phyloP scores from a whole-genome alignment of 352 stramenopile genomes.

The Aphanomyces astaci region DNA sequence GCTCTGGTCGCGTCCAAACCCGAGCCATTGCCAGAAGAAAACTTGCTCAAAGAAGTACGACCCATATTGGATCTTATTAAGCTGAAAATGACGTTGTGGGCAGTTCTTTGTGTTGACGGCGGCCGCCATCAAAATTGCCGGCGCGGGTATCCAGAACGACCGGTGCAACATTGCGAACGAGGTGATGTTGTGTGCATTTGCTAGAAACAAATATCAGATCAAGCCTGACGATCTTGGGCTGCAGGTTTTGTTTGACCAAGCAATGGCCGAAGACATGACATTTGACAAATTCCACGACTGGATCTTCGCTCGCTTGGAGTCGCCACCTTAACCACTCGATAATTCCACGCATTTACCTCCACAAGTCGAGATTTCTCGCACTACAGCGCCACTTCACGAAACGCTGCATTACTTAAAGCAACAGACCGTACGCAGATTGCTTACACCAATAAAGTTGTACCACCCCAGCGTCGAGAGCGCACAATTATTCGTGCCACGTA shows the following conservation, averaged over 20 bases:
- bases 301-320: constrained; percentile 39
- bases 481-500: no score
- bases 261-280: constrained; percentile 38
- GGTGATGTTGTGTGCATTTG: constrained; percentile 14
- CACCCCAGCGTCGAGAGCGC: no score
- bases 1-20: constrained; percentile 1
- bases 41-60: constrained; percentile 20
- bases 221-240: background rate
- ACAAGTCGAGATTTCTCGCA: background rate
- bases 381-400: no score
- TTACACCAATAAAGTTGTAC: no score
- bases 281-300: constrained; percentile 51
- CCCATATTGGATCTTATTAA: background rate
- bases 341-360: background rate
- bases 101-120: constrained; percentile 59
- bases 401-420: no score
- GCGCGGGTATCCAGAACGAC: constrained; percentile 42
- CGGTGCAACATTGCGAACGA: constrained; percentile 57
- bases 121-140: constrained; percentile 45
- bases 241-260: constrained; percentile 42
- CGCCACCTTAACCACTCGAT: background rate
- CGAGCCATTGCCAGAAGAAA: constrained; percentile 1
- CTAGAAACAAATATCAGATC: background rate
- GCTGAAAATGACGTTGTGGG: background rate
- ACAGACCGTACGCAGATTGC: no score